phyloP scores from a whole-genome alignment of 331 rosid species.

The Quercus tomentella region DNA sequence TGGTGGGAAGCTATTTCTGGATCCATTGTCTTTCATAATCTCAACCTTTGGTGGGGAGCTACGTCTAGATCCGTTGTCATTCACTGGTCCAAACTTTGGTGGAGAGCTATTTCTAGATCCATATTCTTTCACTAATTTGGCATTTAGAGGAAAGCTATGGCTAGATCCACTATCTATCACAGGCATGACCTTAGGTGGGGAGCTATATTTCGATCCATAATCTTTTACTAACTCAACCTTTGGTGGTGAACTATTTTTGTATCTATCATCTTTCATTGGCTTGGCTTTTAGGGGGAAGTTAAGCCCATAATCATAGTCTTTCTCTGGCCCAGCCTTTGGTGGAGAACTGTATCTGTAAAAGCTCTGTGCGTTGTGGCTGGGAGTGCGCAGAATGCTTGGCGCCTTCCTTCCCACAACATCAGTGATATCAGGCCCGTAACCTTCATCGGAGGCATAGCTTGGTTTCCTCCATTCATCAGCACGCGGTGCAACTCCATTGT shows the following conservation, averaged over 20 bases:
- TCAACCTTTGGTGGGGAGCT: no score
- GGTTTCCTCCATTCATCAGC: conserved; percentile 17
- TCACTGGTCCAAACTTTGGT: no score
- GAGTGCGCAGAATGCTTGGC: background rate
- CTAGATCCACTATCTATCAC: no score
- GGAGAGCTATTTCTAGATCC: no score
- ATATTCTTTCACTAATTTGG: no score
- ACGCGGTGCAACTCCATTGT: background rate
- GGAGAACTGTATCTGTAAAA: conserved; percentile 10
- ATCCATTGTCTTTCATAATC: no score
- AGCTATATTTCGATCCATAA: background rate
- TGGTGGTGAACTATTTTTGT: background rate
- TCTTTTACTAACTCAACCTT: background rate
- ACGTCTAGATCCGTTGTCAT: no score
- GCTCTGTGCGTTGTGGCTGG: conserved; percentile 1
- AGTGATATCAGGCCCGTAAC: background rate
- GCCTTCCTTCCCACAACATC: conserved; percentile 11
- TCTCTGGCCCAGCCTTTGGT: conserved; percentile 15
- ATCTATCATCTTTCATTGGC: background rate
- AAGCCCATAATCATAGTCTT: conserved; percentile 4
- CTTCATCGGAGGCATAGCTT: conserved; percentile 1
- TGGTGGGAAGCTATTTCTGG: background rate
- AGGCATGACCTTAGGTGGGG: no score
- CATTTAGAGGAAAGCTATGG: no score
- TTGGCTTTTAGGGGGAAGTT: conserved; percentile 1